Evolutionary conservation across 2,329 filamentous ascomycete species (phyloP), one percentile per base, ranked within the genome.

Genomic region (Xylaria sp.): DNA sequence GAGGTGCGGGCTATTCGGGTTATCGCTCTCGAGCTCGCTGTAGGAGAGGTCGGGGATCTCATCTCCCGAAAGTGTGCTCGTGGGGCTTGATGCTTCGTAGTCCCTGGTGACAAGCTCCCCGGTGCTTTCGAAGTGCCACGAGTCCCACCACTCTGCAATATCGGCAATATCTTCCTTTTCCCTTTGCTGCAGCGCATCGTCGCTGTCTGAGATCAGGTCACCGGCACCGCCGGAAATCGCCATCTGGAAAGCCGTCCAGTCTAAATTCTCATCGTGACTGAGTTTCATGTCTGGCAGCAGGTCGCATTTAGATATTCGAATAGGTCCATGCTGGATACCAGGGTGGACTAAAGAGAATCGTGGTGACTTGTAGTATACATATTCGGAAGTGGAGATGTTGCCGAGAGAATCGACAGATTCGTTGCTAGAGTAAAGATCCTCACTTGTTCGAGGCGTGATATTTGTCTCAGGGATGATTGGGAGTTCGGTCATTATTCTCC

Each of bases 191-290:
- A 81, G 78, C 55, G 79, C 81, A 73, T 83, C 82, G 57, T 81
- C 79, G 20, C 80, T 79, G 60, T 85, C 86, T 20, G 80, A 79
- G 61, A 83, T 81, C 54, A 86, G 81, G 71, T 88, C 86, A 37
- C 85, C 86, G 1, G 86, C 85, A 5, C 86, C 87, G 51, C 88
- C 88, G 0, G 87, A 79, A 59, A 90, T 89, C 18, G 89, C 88
- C 84, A 90, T 89, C 78, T 91, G 88, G 75, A 90, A 90, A 3
- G 88, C 88, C 6, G 86, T 88, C 88, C 88, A 90, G 80, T 91
- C 88, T 3, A 90, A 78, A 9, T 82, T 84, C 57, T 86, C 86
- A 60, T 88, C 87, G 37, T 81, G 80, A 23, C 77, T 78, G 8
- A 82, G 79, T 67, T 80, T 82, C 65, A 78, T 72, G 28, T 80